Evolutionary conservation across 2,329 filamentous ascomycete genomes (phyloP).

Genomic region (Seiridium unicorne): DNA sequence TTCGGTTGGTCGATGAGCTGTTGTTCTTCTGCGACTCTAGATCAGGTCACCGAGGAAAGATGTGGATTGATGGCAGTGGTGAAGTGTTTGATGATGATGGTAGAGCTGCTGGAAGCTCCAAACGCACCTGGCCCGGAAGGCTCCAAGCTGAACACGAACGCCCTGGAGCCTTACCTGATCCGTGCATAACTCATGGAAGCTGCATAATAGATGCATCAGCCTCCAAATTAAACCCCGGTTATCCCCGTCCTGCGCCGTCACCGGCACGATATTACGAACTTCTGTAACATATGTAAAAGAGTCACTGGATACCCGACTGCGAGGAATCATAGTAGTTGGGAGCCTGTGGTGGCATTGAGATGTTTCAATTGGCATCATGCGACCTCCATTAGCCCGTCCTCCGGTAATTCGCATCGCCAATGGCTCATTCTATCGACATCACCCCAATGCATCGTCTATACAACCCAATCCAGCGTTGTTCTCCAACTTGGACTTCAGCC

Average conservation of each 20-base stretch:
- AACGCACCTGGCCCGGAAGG: slow-evolving; percentile 1
- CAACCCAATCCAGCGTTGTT: slow-evolving; percentile 72
- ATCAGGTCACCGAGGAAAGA: no score
- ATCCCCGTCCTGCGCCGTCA: not conserved
- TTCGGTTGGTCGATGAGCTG: no score
- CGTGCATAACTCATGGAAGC: not conserved
- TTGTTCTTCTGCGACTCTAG: no score
- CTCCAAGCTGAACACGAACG: slow-evolving; percentile 5
- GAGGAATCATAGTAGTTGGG: not conserved
- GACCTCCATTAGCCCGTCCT: slow-evolving; percentile 32
- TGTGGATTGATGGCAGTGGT: not conserved
- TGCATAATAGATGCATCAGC: not conserved
- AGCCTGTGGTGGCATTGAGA: slow-evolving; percentile 5
- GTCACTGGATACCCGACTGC: not conserved
- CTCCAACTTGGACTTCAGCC: slow-evolving; percentile 63
- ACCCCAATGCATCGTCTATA: slow-evolving; percentile 54
- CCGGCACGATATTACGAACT: not conserved
- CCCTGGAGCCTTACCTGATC: slow-evolving; percentile 5
- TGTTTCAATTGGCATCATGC: slow-evolving; percentile 32
- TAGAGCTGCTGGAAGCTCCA: not conserved
- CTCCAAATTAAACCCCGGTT: not conserved
- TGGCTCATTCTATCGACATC: slow-evolving; percentile 79
- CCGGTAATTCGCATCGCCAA: slow-evolving; percentile 72
- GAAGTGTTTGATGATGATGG: not conserved
- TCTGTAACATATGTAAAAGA: not conserved